Evolutionary conservation across 2,329 filamentous ascomycete genomes (phyloP).

Genomic region (Aspergillus intermedius): DNA sequence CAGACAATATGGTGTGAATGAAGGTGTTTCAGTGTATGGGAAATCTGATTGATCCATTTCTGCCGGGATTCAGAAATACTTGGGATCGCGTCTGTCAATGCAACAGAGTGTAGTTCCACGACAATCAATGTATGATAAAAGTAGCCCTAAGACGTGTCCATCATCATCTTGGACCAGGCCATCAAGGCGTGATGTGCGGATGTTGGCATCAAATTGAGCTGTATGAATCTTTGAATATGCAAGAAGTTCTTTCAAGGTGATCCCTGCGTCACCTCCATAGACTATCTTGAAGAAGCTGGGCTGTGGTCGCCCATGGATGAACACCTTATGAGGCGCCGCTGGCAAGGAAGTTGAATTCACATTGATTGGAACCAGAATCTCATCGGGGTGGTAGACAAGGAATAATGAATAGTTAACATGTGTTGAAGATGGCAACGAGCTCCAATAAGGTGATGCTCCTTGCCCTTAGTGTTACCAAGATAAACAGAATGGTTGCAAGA

Average conservation of each 20-base stretch:
- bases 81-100: background rate
- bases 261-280: conserved; percentile 8
- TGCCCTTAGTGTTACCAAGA: background rate
- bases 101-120: conserved; percentile 5
- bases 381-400: conserved; percentile 8
- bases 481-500: conserved; percentile 9
- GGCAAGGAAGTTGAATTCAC: conserved; percentile 7
- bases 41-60: background rate
- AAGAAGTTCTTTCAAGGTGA: conserved; percentile 7
- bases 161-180: conserved; percentile 8
- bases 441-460: conserved; percentile 1
- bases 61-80: background rate
- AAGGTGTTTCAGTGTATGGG: conserved; percentile 5
- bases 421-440: conserved; percentile 1
- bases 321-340: conserved; percentile 10
- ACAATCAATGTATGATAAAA: conserved; percentile 11
- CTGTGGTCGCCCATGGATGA: conserved; percentile 5
- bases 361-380: conserved; percentile 9
- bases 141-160: conserved; percentile 6
- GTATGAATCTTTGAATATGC: conserved; percentile 8
- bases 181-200: conserved; percentile 11
- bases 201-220: conserved; percentile 4
- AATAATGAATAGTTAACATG: conserved; percentile 9
- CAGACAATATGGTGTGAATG: conserved; percentile 15
- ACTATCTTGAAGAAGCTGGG: conserved; percentile 14